Base-by-base conservation (phyloP, 2,329 filamentous ascomycete species). In the Pseudogymnoascus sp. region DNA sequence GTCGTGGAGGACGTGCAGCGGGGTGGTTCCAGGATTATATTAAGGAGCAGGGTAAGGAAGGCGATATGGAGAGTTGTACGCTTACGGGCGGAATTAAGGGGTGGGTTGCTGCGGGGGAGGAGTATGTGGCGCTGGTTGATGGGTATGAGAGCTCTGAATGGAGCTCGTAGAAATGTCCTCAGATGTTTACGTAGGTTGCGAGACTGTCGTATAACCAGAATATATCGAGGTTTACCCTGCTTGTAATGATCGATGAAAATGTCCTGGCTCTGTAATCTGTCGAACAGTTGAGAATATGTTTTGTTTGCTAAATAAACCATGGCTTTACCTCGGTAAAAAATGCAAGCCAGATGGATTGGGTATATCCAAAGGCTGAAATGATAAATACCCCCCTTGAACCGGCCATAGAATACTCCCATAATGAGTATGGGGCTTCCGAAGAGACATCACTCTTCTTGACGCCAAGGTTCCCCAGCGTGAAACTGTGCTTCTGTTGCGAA, bases 1-100 rank as follows among this genome's bases (percentile, higher is more conserved):
- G 73, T 18, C 70, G 74, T 6, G 74, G 73, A 9, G 68, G 58
- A 30, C 70, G 74, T 30, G 73, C 69, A 18, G 70, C 73, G 11
- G 69, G 67, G 6, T 75, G 74, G 74, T 73, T 75, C 62, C 68
- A 67, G 38, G 73, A 75, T 60, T 69, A 74, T 60, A 66, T 75
- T 57, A 62, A 65, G 8, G 64, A 66, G 2, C 65, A 71, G 57
- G 32, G 32, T 2, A 62, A 63, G 4, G 68, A 74, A 60, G 57
- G 59, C 0, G 61, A 62, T 7, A 70, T 75, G 67, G 62, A 70
- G 62, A 74, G 72, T 59, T 58, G 69, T 30, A 67, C 68, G 0
- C 65, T 75, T 6, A 63, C 66, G 35, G 73, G 67, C n/a, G 74
- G 73, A 2, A 69, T 75, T 43, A 70, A 69, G 35, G 73, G 71